Conservation (phyloP, 2,329 filamentous ascomycete species). For the Stagonosporopsis cucurbitacearum region DNA sequence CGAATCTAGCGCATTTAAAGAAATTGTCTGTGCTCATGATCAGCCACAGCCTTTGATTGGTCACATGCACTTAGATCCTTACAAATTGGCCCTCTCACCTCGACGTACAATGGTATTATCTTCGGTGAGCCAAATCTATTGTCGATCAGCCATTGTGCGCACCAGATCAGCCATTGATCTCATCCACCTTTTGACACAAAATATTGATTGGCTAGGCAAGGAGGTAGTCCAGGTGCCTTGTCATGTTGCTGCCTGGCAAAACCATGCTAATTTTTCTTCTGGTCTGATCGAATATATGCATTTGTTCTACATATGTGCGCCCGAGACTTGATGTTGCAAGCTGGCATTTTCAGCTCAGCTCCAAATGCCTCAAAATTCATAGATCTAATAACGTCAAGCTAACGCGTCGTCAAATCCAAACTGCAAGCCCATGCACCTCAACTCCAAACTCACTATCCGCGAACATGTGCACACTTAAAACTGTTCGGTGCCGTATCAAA, state of each 20-base stretch:
- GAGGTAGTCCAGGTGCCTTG: conserved; percentile 3
- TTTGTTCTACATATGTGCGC: conserved; percentile 9
- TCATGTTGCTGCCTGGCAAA: conserved; percentile 3
- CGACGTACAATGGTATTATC: background rate
- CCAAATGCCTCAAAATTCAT: conserved; percentile 1
- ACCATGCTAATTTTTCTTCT: background rate
- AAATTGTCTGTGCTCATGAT: conserved; percentile 7
- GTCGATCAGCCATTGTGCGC: background rate
- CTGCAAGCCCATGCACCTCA: conserved; percentile 7
- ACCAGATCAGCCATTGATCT: background rate
- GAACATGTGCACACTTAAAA: background rate
- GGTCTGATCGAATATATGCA: conserved; percentile 5
- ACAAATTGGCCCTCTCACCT: background rate
- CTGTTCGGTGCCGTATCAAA: too few species aligned
- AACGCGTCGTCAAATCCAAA: background rate
- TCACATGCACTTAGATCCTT: background rate
- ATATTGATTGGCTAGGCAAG: background rate
- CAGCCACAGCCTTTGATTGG: conserved; percentile 10
- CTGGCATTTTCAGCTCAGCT: conserved; percentile 12
- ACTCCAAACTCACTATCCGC: conserved; percentile 12
- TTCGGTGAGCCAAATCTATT: background rate
- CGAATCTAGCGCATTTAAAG: conserved; percentile 3
- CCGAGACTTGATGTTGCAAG: conserved; percentile 14
- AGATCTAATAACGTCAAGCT: conserved; percentile 7
- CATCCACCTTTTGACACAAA: background rate